Base-by-base conservation (phyloP, 2,329 filamentous ascomycete species). In the Alternaria ventricosa region DNA sequence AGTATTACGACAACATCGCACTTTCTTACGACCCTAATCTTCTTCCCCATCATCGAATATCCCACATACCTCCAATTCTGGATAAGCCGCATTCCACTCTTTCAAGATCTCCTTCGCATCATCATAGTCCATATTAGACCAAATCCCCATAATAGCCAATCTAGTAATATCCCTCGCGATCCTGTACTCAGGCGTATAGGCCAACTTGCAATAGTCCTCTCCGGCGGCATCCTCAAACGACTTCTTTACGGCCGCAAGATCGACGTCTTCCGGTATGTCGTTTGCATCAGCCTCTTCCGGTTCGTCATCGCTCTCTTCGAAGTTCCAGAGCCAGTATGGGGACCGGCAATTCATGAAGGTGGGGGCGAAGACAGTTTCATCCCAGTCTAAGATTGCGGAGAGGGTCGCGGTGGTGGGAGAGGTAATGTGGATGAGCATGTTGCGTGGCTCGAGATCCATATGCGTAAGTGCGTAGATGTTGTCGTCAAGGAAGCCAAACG, bases 401-500 rank as follows among this genome's bases (percentile, higher is more conserved):
- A 46, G 6, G 0, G 18, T 1, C 0, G 44, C 44, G 1, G 11
- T 46, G 12, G 44, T 46, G 7, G 44, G 44, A 0, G 44, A 46
- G 0, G 2, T 2, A 1, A 15, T 0, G 20, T 46, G 13, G 0
- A 46, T 0, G 20, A 46, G 44, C 22, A 46, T 46, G 20, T 46
- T 46, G 0, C 44, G 44, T 0, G 44, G 44, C 22, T 46, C 44
- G 0, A 46, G 12, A 1, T 46, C 44, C 44, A 46, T 23, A 6
- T 46, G 44, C 15, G 20, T 46, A 0, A 46, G 20, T 15, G 20
- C 44, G 44, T 23, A 46, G 0, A 23, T 23, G 44, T 23, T 46
- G 4, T 46, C 0, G 12, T 46, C 9, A 0, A 46, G 20, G 20
- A 1, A 0, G 2, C 44, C 44, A 0, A 46, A 0, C 1, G 18